Conservation (phyloP, 2,329 filamentous ascomycete species). For the Scedosporium apiospermum region DNA sequence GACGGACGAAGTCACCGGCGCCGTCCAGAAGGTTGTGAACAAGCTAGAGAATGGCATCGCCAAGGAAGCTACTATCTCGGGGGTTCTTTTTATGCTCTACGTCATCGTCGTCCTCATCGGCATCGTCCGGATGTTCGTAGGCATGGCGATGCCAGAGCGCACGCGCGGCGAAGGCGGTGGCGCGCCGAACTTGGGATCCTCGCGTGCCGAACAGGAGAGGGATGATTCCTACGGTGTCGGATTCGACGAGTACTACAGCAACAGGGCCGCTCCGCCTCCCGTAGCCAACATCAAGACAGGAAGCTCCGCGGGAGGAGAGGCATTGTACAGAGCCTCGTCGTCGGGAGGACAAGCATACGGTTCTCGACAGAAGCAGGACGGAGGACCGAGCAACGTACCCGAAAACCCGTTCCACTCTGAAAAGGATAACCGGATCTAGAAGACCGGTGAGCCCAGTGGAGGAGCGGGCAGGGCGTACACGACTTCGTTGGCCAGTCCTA, state of each 20-base stretch:
- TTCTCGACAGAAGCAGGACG: neutral
- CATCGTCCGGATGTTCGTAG: conserved; percentile 53
- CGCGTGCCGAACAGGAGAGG: neutral
- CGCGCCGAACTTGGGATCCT: neutral
- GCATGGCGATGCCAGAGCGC: conserved; percentile 51
- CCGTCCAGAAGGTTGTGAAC: conserved; percentile 59
- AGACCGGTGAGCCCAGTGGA: neutral
- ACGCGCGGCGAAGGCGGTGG: conserved; percentile 30
- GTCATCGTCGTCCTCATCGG: conserved; percentile 68
- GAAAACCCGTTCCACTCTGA: neutral
- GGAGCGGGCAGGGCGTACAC: conserved; percentile 4
- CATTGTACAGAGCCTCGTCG: neutral
- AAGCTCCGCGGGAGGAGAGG: neutral
- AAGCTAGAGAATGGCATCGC: conserved; percentile 60
- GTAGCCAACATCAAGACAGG: neutral
- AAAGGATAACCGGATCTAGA: neutral
- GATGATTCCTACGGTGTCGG: neutral
- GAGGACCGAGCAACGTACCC: conserved; percentile 1
- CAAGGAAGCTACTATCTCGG: conserved; percentile 72
- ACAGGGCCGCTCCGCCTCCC: neutral
- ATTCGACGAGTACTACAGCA: neutral
- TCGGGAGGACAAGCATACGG: neutral
- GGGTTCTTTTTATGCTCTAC: conserved; percentile 66
- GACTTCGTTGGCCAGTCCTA: conserved; percentile 9
- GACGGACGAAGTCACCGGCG: conserved; percentile 71